These are phyloP conservation scores for Hanseniaspora vineae DNA, from an alignment of 805 yeast genomes.

Conservation along the genomic window DNA sequence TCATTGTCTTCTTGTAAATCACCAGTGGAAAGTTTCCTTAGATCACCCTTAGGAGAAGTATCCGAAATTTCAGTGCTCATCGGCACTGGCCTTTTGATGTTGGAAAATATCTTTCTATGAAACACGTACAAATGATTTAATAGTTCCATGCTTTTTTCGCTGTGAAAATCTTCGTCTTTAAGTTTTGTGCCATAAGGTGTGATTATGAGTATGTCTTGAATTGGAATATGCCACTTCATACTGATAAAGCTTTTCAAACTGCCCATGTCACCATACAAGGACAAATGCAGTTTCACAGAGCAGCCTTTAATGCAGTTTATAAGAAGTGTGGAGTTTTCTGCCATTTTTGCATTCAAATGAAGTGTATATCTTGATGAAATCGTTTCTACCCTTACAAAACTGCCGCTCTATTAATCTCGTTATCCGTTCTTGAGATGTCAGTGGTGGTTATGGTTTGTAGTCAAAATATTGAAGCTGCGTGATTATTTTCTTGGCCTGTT, in stretches of 20 bases:
- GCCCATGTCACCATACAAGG: constrained; percentile 29
- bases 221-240: constrained; percentile 29
- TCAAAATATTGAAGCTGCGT: no score
- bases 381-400: no score
- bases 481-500: no score
- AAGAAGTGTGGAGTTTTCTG: constrained; percentile 6
- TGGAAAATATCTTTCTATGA: constrained; percentile 46
- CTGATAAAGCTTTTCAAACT: constrained; percentile 30
- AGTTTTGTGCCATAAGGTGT: constrained; percentile 56
- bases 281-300: constrained; percentile 23
- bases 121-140: constrained; percentile 29
- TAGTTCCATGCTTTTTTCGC: neutral
- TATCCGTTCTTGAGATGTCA: no score
- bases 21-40: no score
- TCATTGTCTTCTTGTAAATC: no score
- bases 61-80: no score
- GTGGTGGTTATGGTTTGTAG: no score
- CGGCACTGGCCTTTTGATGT: constrained; percentile 9
- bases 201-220: constrained; percentile 34
- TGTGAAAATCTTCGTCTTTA: constrained; percentile 29
- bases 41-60: no score
- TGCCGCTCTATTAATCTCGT: no score
- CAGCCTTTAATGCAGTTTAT: constrained; percentile 35
- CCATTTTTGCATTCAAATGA: no score
- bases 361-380: no score